A percentile compares a stretch with the other conserved stretches of the same genome.
These are phyloP conservation scores for Pestalotiopsis sp. DNA, from an alignment of 2,329 filamentous ascomycete genomes.

Conservation along the genomic window DNA sequence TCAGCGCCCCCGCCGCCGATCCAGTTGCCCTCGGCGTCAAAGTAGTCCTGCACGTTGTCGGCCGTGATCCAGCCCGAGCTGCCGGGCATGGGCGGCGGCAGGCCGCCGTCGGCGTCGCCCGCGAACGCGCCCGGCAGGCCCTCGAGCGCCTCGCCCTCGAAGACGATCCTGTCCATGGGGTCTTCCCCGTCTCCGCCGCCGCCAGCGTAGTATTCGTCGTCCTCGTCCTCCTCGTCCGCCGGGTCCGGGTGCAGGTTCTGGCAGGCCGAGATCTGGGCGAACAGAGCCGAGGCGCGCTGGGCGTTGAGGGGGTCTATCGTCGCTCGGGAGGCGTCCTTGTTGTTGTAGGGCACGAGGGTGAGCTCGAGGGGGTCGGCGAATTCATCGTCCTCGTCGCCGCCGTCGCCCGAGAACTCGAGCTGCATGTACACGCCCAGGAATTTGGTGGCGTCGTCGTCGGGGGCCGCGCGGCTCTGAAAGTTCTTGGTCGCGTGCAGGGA, in stretches of 20 bases:
- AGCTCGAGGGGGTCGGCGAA: conserved; percentile 67
- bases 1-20: conserved; percentile 50
- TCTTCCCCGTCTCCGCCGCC: conserved; percentile 58
- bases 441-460: conserved; percentile 40
- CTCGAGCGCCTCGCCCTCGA: conserved; percentile 60
- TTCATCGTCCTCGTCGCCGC: conserved; percentile 60
- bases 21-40: conserved; percentile 82
- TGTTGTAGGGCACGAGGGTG: conserved; percentile 59
- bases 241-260: conserved; percentile 78
- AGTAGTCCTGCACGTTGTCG: conserved; percentile 84
- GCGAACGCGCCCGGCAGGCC: conserved; percentile 58
- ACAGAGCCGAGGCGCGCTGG: conserved; percentile 53
- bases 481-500: conserved; percentile 76
- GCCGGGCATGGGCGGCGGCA: conserved; percentile 71
- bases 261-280: conserved; percentile 72
- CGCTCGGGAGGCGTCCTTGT: conserved; percentile 28
- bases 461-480: conserved; percentile 39
- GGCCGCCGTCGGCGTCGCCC: conserved; percentile 48
- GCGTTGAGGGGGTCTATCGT: conserved; percentile 28
- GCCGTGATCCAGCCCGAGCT: conserved; percentile 87
- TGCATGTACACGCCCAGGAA: conserved; percentile 66
- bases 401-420: conserved; percentile 63
- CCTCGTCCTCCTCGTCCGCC: conserved; percentile 58
- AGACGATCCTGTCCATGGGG: conserved; percentile 54
- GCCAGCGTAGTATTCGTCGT: conserved; percentile 50